Evolutionary conservation across 306 rosid genomes (phyloP).

Genomic region (Medicago lupulina): DNA sequence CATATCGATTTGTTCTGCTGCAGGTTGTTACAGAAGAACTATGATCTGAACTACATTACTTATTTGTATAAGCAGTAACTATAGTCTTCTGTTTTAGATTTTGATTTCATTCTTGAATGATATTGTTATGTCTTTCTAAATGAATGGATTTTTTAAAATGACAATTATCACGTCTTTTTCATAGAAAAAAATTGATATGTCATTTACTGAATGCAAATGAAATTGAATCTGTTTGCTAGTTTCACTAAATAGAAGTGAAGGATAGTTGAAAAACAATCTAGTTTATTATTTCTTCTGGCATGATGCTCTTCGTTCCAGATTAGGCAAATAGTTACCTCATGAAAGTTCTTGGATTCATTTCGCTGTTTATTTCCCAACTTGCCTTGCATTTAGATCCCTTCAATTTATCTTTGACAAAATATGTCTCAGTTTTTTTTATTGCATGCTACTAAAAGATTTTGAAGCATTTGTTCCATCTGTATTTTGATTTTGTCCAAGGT

Average conservation of each 20-base stretch:
- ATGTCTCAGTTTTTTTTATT: not conserved
- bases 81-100: constrained; percentile 29
- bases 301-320: not conserved
- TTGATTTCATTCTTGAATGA: constrained; percentile 27
- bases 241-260: not conserved
- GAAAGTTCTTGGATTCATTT: constrained; percentile 19
- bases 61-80: constrained; percentile 15
- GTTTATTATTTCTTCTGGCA: constrained; percentile 6
- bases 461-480: constrained; percentile 27
- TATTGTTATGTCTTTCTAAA: constrained; percentile 21
- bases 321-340: not conserved
- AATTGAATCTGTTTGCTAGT: constrained; percentile 37
- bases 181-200: not conserved
- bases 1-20: constrained; percentile 21
- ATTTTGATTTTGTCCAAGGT: constrained; percentile 12
- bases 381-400: constrained; percentile 21
- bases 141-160: constrained; percentile 30
- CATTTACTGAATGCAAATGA: constrained; percentile 31
- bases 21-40: constrained; percentile 25
- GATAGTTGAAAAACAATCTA: constrained; percentile 18
- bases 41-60: constrained; percentile 23
- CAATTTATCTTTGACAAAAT: not conserved
- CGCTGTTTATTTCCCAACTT: not conserved
- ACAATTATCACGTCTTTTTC: constrained; percentile 14
- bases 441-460: constrained; percentile 14